Base-by-base conservation (phyloP, 2,329 filamentous ascomycete species). In the Neofusicoccum ribis region DNA sequence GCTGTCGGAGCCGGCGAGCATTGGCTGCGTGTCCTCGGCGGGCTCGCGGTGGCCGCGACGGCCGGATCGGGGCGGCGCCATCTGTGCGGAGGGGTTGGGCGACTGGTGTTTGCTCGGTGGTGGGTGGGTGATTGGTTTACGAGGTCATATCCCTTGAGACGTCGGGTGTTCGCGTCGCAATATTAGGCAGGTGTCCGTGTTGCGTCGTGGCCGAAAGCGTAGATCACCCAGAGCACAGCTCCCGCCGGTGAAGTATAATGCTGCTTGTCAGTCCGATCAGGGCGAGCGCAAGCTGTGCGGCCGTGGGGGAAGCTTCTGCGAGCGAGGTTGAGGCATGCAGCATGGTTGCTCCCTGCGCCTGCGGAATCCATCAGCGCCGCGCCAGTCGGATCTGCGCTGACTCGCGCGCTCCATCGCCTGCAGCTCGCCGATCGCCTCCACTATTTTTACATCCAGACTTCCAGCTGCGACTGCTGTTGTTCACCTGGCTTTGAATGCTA, bases 1-100 rank as follows among this genome's bases (percentile, higher is more conserved):
- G 62, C 69, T 70, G 27, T 77, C 73, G 70, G 70, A 72, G 36
- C 72, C 72, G n/a, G 73, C 73, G 59, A 68, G 72, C 51, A 70
- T 66, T 9, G 70, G 64, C 69, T 72, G 52, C 46, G 67, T 23
- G 65, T 68, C 64, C 74, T 72, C 31, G 70, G 72, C 52, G 27
- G 27, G 27, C 66, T 69, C 58, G 97, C 93, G 11, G 93, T 93
- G 77, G 93, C 97, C 7, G 90, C 93, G 23, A 91, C 91, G 5
- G 96, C 92, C 0, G 93, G 93, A 75, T 94, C 96, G 1, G 91
- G 92, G 76, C 96, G 59, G 46, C 12, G 59, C 59, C 59, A 52
- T 50, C 34, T 46, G 8, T 31, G 31, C n/a, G 27, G 46, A 9
- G 51, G 9, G 46, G 12, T 7, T 1, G 34, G 58, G 27, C 20